Base-by-base conservation (phyloP, 352 stramenopile species). In the Phytophthora multivora region DNA sequence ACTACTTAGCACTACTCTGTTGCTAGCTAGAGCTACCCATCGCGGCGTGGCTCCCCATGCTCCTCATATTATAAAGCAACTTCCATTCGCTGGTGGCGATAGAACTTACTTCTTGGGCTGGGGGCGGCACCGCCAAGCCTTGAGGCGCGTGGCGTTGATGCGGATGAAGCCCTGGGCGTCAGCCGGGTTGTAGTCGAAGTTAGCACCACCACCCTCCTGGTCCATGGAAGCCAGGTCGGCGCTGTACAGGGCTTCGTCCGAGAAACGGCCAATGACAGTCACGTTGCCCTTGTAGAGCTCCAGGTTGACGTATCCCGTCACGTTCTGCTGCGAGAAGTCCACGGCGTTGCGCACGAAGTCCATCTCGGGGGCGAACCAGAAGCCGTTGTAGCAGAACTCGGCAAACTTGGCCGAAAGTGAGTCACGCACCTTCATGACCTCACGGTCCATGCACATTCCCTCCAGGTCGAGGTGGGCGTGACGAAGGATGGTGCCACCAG, bases 311-410 rank as follows among this genome's bases (percentile, higher is more conserved):
- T 89, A 76, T 46, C 97, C 97, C 35, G 91, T 96, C 30, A 99
- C 88, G 82, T 98, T 95, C 56, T 93, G 83, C 79, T 99, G 97
- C 35, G 84, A 90, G 62, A 93, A 98, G 58, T 98, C 77, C 43
- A 99, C 96, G 15, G 90, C 88, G 75, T 98, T 73, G 66, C 95
- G 93, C 68, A 99, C 93, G 42, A 99, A 93, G 60, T 99, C 96
- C 97, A 99, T 99, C 81, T 99, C 97, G 4, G 97, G 97, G n/a
- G 96, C 95, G 70, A 99, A 99, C 97, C 97, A 99, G 78, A 99
- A 99, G 52, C 97, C 97, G 73, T 99, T 99, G 95, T 99, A 99
- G 77, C 93, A 98, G 42, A 98, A 95, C 72, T 98, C 90, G 53
- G 97, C 88, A 66, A 99, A 99, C 83, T 99, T 98, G 66, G 81